Conservation (phyloP, 805 yeast genomes). For the Metschnikowia similis region DNA sequence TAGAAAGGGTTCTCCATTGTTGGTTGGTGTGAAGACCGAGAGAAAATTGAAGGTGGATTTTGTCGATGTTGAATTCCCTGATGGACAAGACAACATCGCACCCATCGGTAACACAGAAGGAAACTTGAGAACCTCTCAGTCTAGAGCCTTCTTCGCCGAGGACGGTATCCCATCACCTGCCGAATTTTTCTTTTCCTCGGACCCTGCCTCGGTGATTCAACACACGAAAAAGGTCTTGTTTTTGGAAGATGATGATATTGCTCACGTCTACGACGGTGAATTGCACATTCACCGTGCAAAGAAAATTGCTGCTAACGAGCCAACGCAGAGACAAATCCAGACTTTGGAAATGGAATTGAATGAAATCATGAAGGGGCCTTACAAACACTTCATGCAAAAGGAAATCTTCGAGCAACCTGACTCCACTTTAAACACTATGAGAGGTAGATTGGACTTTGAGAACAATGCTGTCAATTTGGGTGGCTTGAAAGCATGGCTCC, state of each 20-base stretch:
- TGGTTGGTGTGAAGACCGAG: constrained; percentile 96
- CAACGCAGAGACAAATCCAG: constrained; percentile 94
- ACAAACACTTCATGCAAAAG: constrained; percentile 96
- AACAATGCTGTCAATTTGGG: constrained; percentile 76
- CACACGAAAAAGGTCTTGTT: constrained; percentile 96
- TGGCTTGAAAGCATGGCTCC: constrained; percentile 79
- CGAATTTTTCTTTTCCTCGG: constrained; percentile 94
- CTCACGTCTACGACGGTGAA: constrained; percentile 97
- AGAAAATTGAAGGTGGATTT: constrained; percentile 94
- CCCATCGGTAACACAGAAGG: constrained; percentile 54
- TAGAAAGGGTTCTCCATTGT: constrained; percentile 95
- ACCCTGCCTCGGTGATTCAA: constrained; percentile 93
- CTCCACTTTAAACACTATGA: constrained; percentile 96
- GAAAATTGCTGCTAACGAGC: constrained; percentile 70
- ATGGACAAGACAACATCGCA: constrained; percentile 34
- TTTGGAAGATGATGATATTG: constrained; percentile 97
- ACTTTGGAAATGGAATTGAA: constrained; percentile 95
- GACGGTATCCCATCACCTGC: constrained; percentile 91
- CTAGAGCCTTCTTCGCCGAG: constrained; percentile 94
- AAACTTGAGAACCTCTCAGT: constrained; percentile 79
- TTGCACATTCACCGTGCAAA: constrained; percentile 96
- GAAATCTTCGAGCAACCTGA: constrained; percentile 99
- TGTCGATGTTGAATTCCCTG: constrained; percentile 97
- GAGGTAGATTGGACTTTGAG: constrained; percentile 96
- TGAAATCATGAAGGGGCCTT: constrained; percentile 97